Evolutionary conservation across 2,329 filamentous ascomycete genomes (phyloP), one percentile per base, ranked within the genome.

Genomic region (Talaromyces amestolkiae): DNA sequence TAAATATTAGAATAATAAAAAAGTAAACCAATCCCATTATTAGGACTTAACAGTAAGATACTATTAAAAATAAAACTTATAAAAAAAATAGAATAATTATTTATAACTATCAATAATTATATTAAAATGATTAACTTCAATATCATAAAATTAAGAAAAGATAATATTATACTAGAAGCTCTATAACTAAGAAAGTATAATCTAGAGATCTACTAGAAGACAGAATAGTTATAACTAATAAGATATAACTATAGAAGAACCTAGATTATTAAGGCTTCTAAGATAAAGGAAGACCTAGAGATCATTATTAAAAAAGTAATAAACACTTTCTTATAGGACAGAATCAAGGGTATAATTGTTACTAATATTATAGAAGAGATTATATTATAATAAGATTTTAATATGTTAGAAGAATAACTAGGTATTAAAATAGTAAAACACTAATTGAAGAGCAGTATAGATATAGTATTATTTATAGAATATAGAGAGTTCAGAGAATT

Each of bases 401-500:
- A n/a, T n/a, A n/a, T n/a, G n/a, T n/a, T n/a, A n/a, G n/a, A n/a
- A n/a, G n/a, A n/a, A n/a, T n/a, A n/a, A n/a, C n/a, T n/a, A n/a
- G n/a, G n/a, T n/a, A n/a, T n/a, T n/a, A n/a, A n/a, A n/a, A n/a
- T n/a, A n/a, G n/a, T n/a, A n/a, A n/a, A 35, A 35, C 33, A 5
- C 4, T 37, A 37, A 37, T 3, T 37, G 0, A 37, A 61, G 31
- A 65, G 3, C 27, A 61, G 49, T 43, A 65, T 13, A 54, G 7
- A 65, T 13, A 9, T 58, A 22, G 9, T 31, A 47, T 24, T 56
- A 56, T 47, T 11, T 53, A 65, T 2, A 61, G 27, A 61, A 45
- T 61, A 61, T 22, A 47, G 61, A 65, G 10, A 45, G n/a, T 65
- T 43, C n/a, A 61, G 60, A 43, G 27, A 65, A 41, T 35, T 65